phyloP scores from a whole-genome alignment of 805 yeast genomes.

The Suhomyces faveliae region DNA sequence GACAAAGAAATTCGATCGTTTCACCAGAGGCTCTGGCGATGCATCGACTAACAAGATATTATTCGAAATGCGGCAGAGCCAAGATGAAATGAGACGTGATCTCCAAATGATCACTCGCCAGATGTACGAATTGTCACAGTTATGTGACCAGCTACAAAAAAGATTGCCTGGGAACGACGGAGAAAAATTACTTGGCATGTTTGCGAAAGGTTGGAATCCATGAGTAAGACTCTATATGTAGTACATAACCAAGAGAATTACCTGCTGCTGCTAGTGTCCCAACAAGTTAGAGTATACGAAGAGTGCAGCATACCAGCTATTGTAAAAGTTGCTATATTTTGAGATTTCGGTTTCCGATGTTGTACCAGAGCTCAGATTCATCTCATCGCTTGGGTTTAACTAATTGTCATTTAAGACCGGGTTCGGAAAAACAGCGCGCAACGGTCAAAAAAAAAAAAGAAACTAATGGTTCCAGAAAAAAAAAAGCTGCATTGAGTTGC shows the following conservation, averaged over 20 bases:
- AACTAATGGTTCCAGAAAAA: background rate
- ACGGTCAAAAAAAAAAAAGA: background rate
- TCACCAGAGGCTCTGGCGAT: background rate
- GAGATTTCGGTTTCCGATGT: background rate
- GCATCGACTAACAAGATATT: background rate
- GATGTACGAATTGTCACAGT: background rate
- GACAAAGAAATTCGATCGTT: background rate
- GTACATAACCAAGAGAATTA: background rate
- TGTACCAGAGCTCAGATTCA: background rate
- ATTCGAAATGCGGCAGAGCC: background rate
- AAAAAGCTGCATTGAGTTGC: slow-evolving; percentile 1
- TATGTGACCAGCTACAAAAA: background rate
- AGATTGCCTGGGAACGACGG: background rate
- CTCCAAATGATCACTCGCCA: background rate
- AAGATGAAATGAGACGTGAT: background rate
- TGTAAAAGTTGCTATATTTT: background rate
- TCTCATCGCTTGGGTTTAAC: background rate
- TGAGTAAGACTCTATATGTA: background rate
- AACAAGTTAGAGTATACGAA: background rate
- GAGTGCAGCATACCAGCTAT: background rate
- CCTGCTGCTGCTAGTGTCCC: too few relatives aligned
- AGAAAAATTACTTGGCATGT: background rate
- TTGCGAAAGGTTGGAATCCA: background rate
- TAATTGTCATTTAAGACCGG: background rate
- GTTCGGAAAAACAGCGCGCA: slow-evolving; percentile 1